Evolutionary conservation across 257 asterid genomes (phyloP).

Genomic region (Solanum raphanifolium): DNA sequence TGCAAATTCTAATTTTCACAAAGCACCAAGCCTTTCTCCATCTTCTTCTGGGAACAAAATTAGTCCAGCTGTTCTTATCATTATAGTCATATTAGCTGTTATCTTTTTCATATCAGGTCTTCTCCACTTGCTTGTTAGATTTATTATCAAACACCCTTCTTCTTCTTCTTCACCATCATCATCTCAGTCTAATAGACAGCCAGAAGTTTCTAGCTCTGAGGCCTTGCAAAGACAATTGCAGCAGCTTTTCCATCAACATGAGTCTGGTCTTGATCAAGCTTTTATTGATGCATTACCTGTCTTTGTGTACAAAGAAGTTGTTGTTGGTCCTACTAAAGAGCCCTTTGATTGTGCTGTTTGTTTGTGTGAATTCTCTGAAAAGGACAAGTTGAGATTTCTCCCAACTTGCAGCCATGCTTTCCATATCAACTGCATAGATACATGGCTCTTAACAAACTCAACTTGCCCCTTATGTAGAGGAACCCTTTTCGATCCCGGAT

Average conservation of each 20-base stretch:
- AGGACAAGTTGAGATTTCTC: slow-evolving; percentile 34
- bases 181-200: slow-evolving; percentile 6
- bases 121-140: slow-evolving; percentile 31
- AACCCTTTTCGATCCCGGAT: slow-evolving; percentile 19
- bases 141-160: slow-evolving; percentile 16
- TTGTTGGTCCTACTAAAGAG: slow-evolving; percentile 26
- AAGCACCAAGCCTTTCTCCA: slow-evolving; percentile 21
- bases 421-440: slow-evolving; percentile 40
- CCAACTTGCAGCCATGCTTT: slow-evolving; percentile 44
- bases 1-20: slow-evolving; percentile 11
- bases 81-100: slow-evolving; percentile 23
- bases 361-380: slow-evolving; percentile 28
- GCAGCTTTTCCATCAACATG: slow-evolving; percentile 39
- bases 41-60: slow-evolving; percentile 17
- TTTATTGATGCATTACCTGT: slow-evolving; percentile 43
- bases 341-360: slow-evolving; percentile 53
- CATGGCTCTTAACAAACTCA: slow-evolving; percentile 44
- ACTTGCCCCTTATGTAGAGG: slow-evolving; percentile 44
- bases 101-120: slow-evolving; percentile 31
- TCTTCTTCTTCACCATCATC: slow-evolving; percentile 12
- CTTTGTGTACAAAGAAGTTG: slow-evolving; percentile 31
- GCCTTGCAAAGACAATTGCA: slow-evolving; percentile 42
- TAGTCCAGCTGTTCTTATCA: slow-evolving; percentile 25
- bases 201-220: slow-evolving; percentile 21
- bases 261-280: slow-evolving; percentile 45